Base-by-base conservation (phyloP, 1,284 basidiomycete genomes). In the Papiliotrema terrestris region DNA sequence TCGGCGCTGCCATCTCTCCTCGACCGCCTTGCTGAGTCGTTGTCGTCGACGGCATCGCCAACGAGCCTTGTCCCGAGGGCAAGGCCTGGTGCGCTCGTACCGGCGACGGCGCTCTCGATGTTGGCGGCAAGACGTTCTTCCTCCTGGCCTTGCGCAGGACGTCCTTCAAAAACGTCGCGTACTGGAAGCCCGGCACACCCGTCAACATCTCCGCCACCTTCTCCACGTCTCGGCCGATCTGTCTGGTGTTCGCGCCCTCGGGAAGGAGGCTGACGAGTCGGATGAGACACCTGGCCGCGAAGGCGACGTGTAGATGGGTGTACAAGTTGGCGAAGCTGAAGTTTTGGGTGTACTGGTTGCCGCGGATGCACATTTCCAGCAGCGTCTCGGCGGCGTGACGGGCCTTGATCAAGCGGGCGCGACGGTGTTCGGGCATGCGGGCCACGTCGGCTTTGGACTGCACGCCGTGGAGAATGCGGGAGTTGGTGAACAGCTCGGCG, bases 111-210 rank as follows among this genome's bases (percentile, higher is more conserved):
- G 63, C 54, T 52, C 56, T 56, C 14, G 62, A 60, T 2, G 63
- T 45, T 0, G 72, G 72, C 0, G 72, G 72, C 8, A 74, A 57
- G 3, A 71, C 60, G 15, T 63, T 65, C 37, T 64, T 54, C 1
- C 64, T 51, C 14, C 71, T 44, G 17, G 72, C 72, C 49, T 63
- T 63, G 38, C 56, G 50, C 11, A 73, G 52, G 15, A 72, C 61
- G 9, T 68, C 67, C 20, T 66, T 66, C 8, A 73, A 62, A n/a
- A 68, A 52, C 32, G 63, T 55, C 3, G 68, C 68, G 45, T 66
- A 69, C 58, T 68, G 66, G 60, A 71, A 74, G 0, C 72, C 71
- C 6, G 72, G 72, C 1, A 74, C 72, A 23, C 61, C 58, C 1
- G 68, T 59, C 9, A 74, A 54, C 13, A 64, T 56, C 23, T 62